Percentiles rank a stretch among this genome's conserved stretches.
phyloP scores from a whole-genome alignment of 805 yeast species.

The Pichia nanzhaoensis region DNA sequence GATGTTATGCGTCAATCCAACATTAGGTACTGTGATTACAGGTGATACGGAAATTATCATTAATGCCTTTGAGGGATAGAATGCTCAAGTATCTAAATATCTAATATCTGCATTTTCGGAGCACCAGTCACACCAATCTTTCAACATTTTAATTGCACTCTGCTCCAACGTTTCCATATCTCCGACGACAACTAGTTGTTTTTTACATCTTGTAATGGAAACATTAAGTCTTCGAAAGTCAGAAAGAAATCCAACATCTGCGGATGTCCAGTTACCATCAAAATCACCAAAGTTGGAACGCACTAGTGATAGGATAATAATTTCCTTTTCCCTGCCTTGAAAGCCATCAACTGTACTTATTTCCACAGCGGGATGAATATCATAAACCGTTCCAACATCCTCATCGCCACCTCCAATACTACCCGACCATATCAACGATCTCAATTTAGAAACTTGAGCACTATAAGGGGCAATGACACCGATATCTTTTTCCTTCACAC shows the following conservation, averaged over 20 bases:
- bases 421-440: conserved; percentile 35
- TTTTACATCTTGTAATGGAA: conserved; percentile 84
- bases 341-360: conserved; percentile 92
- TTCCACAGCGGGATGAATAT: conserved; percentile 45
- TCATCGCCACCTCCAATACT: conserved; percentile 13
- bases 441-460: conserved; percentile 71
- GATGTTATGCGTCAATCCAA: conserved; percentile 55
- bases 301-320: conserved; percentile 72
- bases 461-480: conserved; percentile 89
- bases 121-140: conserved; percentile 63
- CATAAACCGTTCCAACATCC: conserved; percentile 23
- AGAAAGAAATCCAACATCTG: conserved; percentile 73
- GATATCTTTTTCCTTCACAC: conserved; percentile 50
- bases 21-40: conserved; percentile 51
- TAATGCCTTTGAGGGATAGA: conserved; percentile 27
- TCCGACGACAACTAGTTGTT: conserved; percentile 82
- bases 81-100: conserved; percentile 51
- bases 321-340: conserved; percentile 93
- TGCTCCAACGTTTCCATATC: conserved; percentile 64
- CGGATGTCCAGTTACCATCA: conserved; percentile 27
- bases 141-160: conserved; percentile 42
- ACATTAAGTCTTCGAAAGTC: conserved; percentile 83
- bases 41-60: conserved; percentile 49
- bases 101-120: conserved; percentile 60
- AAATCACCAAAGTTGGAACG: conserved; percentile 49